Conservation (phyloP, 768 basidiomycete species). For the Collybia sordida region DNA sequence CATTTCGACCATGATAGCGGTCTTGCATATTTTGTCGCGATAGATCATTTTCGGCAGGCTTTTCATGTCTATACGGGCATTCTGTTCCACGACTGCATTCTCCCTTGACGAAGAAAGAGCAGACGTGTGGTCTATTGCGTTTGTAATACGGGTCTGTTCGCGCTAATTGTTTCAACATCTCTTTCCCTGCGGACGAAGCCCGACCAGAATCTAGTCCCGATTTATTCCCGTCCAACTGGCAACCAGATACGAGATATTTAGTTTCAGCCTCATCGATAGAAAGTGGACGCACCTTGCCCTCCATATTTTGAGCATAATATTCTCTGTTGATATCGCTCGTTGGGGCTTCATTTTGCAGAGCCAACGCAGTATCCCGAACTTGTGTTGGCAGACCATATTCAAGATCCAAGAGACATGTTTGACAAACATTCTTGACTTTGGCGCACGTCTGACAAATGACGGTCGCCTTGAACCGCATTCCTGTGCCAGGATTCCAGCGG, state of each 20-base stretch:
- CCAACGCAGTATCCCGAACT: slow-evolving; percentile 94
- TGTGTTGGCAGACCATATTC: slow-evolving; percentile 97
- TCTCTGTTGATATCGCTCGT: slow-evolving; percentile 97
- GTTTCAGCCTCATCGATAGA: not conserved
- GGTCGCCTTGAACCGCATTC: slow-evolving; percentile 94
- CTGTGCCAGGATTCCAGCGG: slow-evolving; percentile 96
- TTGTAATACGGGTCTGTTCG: slow-evolving; percentile 97
- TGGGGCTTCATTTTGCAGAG: slow-evolving; percentile 82
- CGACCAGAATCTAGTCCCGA: slow-evolving; percentile 61
- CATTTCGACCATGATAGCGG: slow-evolving; percentile 88
- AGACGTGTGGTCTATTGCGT: slow-evolving; percentile 90
- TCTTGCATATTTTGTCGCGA: slow-evolving; percentile 94
- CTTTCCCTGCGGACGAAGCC: slow-evolving; percentile 82
- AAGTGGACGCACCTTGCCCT: slow-evolving; percentile 60
- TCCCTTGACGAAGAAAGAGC: slow-evolving; percentile 95
- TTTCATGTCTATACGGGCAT: slow-evolving; percentile 96
- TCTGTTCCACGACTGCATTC: slow-evolving; percentile 89
- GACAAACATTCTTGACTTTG: slow-evolving; percentile 95
- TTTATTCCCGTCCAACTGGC: slow-evolving; percentile 70
- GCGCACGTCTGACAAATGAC: slow-evolving; percentile 97
- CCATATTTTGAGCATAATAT: slow-evolving; percentile 93
- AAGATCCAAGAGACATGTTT: slow-evolving; percentile 94
- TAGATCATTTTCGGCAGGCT: slow-evolving; percentile 77
- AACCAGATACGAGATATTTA: not conserved
- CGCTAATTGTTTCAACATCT: slow-evolving; percentile 95